phyloP scores from a whole-genome alignment of 2,329 filamentous ascomycete species.

The Tympanopsis confertula region DNA sequence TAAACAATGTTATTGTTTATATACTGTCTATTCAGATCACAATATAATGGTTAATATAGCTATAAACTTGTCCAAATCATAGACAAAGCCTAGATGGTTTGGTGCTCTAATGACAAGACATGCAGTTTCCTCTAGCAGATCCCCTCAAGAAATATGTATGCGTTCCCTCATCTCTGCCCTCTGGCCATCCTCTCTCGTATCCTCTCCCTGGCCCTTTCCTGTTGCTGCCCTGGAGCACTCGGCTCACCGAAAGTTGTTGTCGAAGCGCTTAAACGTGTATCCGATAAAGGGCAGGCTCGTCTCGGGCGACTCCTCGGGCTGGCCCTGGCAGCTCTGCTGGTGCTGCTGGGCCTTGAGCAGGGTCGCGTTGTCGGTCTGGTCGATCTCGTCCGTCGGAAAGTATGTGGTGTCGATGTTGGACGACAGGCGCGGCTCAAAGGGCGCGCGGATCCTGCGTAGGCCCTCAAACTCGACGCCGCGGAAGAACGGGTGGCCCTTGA shows the following conservation, averaged over 20 bases:
- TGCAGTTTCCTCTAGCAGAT: no score
- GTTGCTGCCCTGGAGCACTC: no score
- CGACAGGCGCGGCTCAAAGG: conserved; percentile 86
- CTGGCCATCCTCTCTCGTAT: no score
- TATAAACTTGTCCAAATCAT: no score
- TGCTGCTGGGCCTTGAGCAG: conserved; percentile 74
- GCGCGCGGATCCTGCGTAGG: conserved; percentile 81
- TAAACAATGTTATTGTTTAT: no score
- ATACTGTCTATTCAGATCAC: no score
- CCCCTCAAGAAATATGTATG: no score
- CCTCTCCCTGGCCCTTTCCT: no score
- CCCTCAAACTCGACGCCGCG: conserved; percentile 90
- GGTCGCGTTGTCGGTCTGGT: conserved; percentile 87
- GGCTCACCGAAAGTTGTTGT: conserved; percentile 52
- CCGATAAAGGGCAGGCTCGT: conserved; percentile 94
- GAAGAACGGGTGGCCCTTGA: conserved; percentile 94
- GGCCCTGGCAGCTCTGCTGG: conserved; percentile 43
- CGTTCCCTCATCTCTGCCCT: no score
- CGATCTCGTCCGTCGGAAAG: conserved; percentile 97
- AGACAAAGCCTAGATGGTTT: no score
- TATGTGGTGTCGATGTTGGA: conserved; percentile 95
- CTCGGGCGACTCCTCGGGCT: conserved; percentile 70
- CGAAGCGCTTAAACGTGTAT: conserved; percentile 96
- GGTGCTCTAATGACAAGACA: no score
- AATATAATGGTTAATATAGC: no score